Percentiles rank a stretch among this genome's conserved stretches.
These are phyloP conservation scores for Metschnikowia cerradonensis DNA, from an alignment of 805 yeast genomes.

Conservation along the genomic window DNA sequence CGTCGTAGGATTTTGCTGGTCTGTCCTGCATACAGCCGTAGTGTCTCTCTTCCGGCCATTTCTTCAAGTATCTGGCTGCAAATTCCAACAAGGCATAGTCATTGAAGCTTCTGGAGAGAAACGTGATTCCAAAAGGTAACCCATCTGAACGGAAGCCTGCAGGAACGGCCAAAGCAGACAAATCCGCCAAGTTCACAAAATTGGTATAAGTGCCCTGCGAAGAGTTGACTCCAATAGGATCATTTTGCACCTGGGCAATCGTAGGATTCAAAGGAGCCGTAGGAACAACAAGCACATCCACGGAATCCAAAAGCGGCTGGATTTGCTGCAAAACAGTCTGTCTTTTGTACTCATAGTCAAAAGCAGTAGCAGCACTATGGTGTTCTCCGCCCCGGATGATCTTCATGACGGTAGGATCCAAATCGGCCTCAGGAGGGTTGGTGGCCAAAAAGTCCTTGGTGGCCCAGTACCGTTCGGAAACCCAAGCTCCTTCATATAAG, in stretches of 20 bases:
- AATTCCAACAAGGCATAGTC: slow-evolving; percentile 86
- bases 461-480: slow-evolving; percentile 89
- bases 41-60: slow-evolving; percentile 47
- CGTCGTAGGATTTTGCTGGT: slow-evolving; percentile 34
- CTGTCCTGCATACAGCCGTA: slow-evolving; percentile 50
- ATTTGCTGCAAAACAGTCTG: slow-evolving; percentile 71
- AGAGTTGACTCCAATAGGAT: slow-evolving; percentile 82
- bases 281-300: slow-evolving; percentile 84
- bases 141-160: slow-evolving; percentile 83
- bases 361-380: slow-evolving; percentile 77
- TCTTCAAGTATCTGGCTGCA: slow-evolving; percentile 65
- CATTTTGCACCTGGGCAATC: slow-evolving; percentile 62
- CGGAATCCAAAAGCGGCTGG: slow-evolving; percentile 46
- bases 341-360: slow-evolving; percentile 82
- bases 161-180: slow-evolving; percentile 89
- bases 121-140: slow-evolving; percentile 85
- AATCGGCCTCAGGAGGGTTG: slow-evolving; percentile 61
- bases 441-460: slow-evolving; percentile 65
- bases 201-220: slow-evolving; percentile 98
- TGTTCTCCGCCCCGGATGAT: slow-evolving; percentile 78
- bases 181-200: slow-evolving; percentile 90
- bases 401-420: slow-evolving; percentile 79
- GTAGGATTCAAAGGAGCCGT: slow-evolving; percentile 93
- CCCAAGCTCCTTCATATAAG: slow-evolving; percentile 98
- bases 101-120: slow-evolving; percentile 75